A percentile compares a stretch with the other conserved stretches of the same genome.
Conservation (phyloP, 345 rosid genomes). For the Salix suchowensis region DNA sequence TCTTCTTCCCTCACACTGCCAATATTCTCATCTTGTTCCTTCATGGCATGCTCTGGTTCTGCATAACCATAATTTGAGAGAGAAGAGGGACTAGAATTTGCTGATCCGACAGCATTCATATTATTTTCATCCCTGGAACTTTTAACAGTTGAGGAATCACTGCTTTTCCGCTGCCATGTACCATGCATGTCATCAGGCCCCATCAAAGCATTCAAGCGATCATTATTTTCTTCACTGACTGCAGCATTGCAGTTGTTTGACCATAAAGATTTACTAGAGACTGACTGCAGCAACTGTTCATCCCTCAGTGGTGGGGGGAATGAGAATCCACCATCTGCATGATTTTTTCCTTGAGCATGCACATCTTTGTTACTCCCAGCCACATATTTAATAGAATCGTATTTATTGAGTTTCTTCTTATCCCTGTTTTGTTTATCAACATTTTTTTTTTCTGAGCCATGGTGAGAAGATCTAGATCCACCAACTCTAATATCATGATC, state of each 20-base stretch:
- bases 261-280: slow-evolving; percentile 66
- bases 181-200: slow-evolving; percentile 69
- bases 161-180: slow-evolving; percentile 74
- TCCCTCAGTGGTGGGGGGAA: slow-evolving; percentile 67
- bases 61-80: slow-evolving; percentile 60
- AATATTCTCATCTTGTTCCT: slow-evolving; percentile 55
- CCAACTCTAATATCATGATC: slow-evolving; percentile 60
- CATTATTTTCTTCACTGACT: slow-evolving; percentile 41
- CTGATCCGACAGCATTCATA: slow-evolving; percentile 54
- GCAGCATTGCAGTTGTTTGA: slow-evolving; percentile 48
- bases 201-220: slow-evolving; percentile 48
- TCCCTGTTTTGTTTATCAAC: slow-evolving; percentile 40
- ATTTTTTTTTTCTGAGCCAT: slow-evolving; percentile 51
- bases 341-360: slow-evolving; percentile 41
- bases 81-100: slow-evolving; percentile 61
- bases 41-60: slow-evolving; percentile 47
- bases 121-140: slow-evolving; percentile 71
- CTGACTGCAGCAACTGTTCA: slow-evolving; percentile 46
- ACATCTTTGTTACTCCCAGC: slow-evolving; percentile 48
- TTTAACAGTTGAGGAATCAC: slow-evolving; percentile 62
- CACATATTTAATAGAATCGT: slow-evolving; percentile 36
- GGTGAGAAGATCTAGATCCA: slow-evolving; percentile 44
- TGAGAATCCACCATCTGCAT: slow-evolving; percentile 64
- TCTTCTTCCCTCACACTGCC: slow-evolving; percentile 60
- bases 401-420: slow-evolving; percentile 45